Percentiles rank a stretch among this genome's conserved stretches.
Evolutionary conservation across 2,329 filamentous ascomycete genomes (phyloP).

Genomic region (Aspergillus glaucus): DNA sequence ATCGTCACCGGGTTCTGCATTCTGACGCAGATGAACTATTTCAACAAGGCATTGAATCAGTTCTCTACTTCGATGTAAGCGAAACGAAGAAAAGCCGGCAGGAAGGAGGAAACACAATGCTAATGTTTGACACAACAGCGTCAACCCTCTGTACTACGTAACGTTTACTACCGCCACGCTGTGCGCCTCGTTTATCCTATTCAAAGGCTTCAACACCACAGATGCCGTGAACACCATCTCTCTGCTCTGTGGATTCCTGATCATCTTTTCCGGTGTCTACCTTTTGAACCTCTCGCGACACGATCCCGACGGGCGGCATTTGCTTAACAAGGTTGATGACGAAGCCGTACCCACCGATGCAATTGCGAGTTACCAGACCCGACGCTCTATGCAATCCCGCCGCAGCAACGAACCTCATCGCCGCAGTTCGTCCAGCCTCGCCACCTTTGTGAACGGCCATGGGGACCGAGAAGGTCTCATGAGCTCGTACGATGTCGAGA

Average conservation of each 20-base stretch:
- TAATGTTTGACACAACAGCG: constrained; percentile 46
- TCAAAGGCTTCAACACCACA: constrained; percentile 91
- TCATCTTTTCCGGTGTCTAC: constrained; percentile 94
- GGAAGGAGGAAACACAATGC: not conserved
- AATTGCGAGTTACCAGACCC: constrained; percentile 80
- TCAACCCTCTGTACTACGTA: constrained; percentile 95
- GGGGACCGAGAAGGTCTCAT: constrained; percentile 77
- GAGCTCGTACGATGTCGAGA: constrained; percentile 81
- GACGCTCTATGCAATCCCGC: constrained; percentile 86
- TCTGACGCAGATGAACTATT: constrained; percentile 99
- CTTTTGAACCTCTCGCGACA: constrained; percentile 89
- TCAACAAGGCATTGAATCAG: constrained; percentile 95
- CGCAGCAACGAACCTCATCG: constrained; percentile 59
- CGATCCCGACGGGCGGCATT: constrained; percentile 72
- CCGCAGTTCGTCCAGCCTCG: constrained; percentile 57
- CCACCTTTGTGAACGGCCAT: constrained; percentile 47
- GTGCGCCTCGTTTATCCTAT: constrained; percentile 91
- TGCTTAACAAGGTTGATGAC: constrained; percentile 56
- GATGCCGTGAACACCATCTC: constrained; percentile 89
- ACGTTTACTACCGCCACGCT: constrained; percentile 94
- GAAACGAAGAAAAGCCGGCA: constrained; percentile 29
- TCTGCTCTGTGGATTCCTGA: constrained; percentile 83
- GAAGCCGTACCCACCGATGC: constrained; percentile 83
- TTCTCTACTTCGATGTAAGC: constrained; percentile 95
- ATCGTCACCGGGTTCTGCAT: constrained; percentile 92